A percentile compares a stretch with the other conserved stretches of the same genome.
phyloP scores from a whole-genome alignment of 495 filamentous ascomycete genomes.

The Schizothecium vesticola region DNA sequence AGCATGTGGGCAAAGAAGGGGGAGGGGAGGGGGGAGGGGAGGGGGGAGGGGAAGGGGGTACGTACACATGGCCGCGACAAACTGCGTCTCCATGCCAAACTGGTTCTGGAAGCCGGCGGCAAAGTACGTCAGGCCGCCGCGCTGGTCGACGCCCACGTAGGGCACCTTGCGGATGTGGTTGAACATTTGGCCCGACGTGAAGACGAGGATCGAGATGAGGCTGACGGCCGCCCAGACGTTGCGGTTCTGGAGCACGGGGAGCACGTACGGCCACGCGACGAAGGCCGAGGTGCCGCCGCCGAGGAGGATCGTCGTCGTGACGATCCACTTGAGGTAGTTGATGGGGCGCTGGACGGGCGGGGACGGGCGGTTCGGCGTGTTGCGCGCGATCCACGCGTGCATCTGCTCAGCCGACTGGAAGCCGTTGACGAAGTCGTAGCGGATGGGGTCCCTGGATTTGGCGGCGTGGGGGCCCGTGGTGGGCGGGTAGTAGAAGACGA shows the following conservation, averaged over 20 bases:
- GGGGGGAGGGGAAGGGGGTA: conserved; percentile 16
- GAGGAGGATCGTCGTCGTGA: conserved; percentile 59
- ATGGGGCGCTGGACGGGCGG: conserved; percentile 74
- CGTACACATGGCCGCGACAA: conserved; percentile 93
- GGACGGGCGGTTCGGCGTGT: conserved; percentile 69
- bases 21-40: too few relatives aligned
- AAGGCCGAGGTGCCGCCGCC: conserved; percentile 62
- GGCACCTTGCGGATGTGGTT: conserved; percentile 96
- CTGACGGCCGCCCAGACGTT: conserved; percentile 92
- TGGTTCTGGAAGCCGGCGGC: conserved; percentile 93
- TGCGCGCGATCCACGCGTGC: conserved; percentile 70
- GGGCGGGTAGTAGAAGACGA: conserved; percentile 82
- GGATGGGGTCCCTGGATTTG: conserved; percentile 58
- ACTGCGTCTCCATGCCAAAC: conserved; percentile 93
- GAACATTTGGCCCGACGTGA: conserved; percentile 98
- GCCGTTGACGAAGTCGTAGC: conserved; percentile 83
- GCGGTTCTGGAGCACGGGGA: conserved; percentile 84
- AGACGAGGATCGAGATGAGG: conserved; percentile 84
- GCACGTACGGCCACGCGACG: conserved; percentile 72
- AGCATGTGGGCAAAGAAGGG: background rate
- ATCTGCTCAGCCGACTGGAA: conserved; percentile 73
- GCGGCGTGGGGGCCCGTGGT: conserved; percentile 79
- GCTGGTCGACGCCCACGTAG: conserved; percentile 85
- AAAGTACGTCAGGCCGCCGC: conserved; percentile 85
- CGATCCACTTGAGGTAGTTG: conserved; percentile 74